phyloP scores from a whole-genome alignment of 352 stramenopile species.

The Phytophthora capsici region DNA sequence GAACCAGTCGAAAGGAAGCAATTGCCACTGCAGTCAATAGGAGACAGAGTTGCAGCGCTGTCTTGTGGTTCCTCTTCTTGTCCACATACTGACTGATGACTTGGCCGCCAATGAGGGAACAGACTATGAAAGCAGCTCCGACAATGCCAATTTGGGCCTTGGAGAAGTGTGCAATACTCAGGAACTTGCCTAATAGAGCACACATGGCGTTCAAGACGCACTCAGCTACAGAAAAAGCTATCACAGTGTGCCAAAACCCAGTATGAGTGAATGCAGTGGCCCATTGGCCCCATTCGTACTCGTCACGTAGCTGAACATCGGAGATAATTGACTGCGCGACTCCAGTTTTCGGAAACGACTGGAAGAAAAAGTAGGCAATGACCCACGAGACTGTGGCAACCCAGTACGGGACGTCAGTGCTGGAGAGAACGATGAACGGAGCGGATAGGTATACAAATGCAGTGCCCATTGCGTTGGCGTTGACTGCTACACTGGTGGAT shows the following conservation, averaged over 20 bases:
- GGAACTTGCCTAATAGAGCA: slow-evolving; percentile 72
- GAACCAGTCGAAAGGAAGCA: slow-evolving; percentile 52
- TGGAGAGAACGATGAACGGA: slow-evolving; percentile 57
- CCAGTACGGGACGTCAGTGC: slow-evolving; percentile 42
- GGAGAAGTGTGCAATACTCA: slow-evolving; percentile 63
- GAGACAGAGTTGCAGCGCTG: slow-evolving; percentile 60
- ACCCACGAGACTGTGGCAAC: slow-evolving; percentile 31
- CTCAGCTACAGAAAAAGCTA: slow-evolving; percentile 72
- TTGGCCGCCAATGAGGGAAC: slow-evolving; percentile 70
- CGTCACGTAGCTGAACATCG: slow-evolving; percentile 63
- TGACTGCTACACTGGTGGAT: slow-evolving; percentile 75
- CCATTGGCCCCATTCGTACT: slow-evolving; percentile 84
- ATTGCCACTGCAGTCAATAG: slow-evolving; percentile 54
- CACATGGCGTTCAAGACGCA: slow-evolving; percentile 78
- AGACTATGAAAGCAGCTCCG: slow-evolving; percentile 73
- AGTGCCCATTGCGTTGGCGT: slow-evolving; percentile 76
- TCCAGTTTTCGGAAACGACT: slow-evolving; percentile 48
- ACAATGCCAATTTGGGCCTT: slow-evolving; percentile 73
- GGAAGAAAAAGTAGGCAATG: slow-evolving; percentile 45
- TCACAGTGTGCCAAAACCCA: slow-evolving; percentile 68
- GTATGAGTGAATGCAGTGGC: slow-evolving; percentile 61
- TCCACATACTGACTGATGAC: slow-evolving; percentile 76
- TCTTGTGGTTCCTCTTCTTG: slow-evolving; percentile 61
- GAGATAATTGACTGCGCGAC: slow-evolving; percentile 57
- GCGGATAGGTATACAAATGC: slow-evolving; percentile 65